These are phyloP conservation scores for Suhomyces coccinellae DNA, from an alignment of 1,139 yeast genomes.

Conservation along the genomic window DNA sequence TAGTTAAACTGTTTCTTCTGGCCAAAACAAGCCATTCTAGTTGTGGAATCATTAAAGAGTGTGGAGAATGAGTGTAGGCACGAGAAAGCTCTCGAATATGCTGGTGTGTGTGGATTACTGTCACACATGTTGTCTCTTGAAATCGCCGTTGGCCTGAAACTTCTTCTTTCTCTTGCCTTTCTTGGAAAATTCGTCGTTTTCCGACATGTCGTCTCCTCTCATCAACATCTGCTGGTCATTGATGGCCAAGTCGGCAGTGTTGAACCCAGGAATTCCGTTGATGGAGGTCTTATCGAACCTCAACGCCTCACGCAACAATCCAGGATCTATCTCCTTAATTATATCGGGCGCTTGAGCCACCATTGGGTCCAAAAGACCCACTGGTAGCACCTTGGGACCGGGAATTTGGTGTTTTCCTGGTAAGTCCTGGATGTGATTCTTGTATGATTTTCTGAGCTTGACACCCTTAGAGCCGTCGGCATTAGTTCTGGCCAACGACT, in stretches of 20 bases:
- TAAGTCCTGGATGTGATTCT: conserved; percentile 82
- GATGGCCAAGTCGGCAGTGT: conserved; percentile 65
- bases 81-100: not conserved
- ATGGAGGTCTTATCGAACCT: conserved; percentile 67
- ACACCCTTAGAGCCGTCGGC: conserved; percentile 89
- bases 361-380: conserved; percentile 53
- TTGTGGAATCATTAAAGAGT: too few species aligned
- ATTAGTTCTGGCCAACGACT: conserved; percentile 82
- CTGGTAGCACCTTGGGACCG: conserved; percentile 53
- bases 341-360: conserved; percentile 40
- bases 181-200: conserved; percentile 36
- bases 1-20: too few species aligned
- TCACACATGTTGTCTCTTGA: conserved; percentile 39
- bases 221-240: conserved; percentile 49
- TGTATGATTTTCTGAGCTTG: conserved; percentile 88
- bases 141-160: conserved; percentile 31
- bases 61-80: too few species aligned
- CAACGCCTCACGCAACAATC: conserved; percentile 52
- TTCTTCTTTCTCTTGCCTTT: conserved; percentile 39
- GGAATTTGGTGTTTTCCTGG: conserved; percentile 79
- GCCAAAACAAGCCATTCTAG: too few species aligned
- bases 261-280: conserved; percentile 79
- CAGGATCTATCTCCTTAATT: conserved; percentile 51
- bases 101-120: not conserved
- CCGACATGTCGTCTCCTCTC: conserved; percentile 46